Evolutionary conservation across 1,284 basidiomycete species (phyloP), one percentile per base, ranked within the genome.

Genomic region (Gomphus bonarii): DNA sequence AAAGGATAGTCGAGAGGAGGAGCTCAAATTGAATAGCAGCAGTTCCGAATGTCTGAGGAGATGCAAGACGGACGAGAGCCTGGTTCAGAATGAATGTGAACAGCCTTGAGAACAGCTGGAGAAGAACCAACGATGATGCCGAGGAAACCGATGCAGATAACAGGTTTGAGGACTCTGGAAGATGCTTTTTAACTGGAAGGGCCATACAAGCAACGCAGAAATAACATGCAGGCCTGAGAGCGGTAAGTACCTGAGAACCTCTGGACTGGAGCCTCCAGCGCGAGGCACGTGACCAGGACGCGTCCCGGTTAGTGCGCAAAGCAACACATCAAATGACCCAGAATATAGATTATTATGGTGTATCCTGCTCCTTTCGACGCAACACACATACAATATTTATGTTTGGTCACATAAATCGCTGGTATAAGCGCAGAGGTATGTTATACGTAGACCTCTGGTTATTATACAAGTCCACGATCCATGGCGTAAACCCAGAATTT

Each of bases 21-120:
- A 89, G 78, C 65, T 94, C 91, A 68, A 94, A 88, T 65, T 92
- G 90, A 57, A 94, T 85, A 3, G 88, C 81, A 10, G 88, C 89
- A 0, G 88, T 88, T 6, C 91, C 91, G 65, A 94, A 97, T 14
- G 89, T 87, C 54, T 80, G 80, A 0, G 95, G 94, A 1, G 91
- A 84, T 0, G 89, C 85, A 40, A 95, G 79, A 1, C 93, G 84
- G 48, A 97, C 77, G 6, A 97, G 78, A 8, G 82, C 76, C 70
- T 97, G 93, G 69, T 98, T 97, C 50, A 98, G 78, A 5, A 77
- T 69, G 66, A 97, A 97, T 0, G 95, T 97, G 62, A 94, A 77
- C 5, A 90, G 65, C 0, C 95, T 80, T 36, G 92, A 88, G 57
- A 86, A 73, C 46, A 97, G 73, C 66, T 98, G 95, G 11, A 98